These are phyloP conservation scores for Trichoderma cornu-damae DNA, from an alignment of 2,329 filamentous ascomycete species.

Conservation along the genomic window DNA sequence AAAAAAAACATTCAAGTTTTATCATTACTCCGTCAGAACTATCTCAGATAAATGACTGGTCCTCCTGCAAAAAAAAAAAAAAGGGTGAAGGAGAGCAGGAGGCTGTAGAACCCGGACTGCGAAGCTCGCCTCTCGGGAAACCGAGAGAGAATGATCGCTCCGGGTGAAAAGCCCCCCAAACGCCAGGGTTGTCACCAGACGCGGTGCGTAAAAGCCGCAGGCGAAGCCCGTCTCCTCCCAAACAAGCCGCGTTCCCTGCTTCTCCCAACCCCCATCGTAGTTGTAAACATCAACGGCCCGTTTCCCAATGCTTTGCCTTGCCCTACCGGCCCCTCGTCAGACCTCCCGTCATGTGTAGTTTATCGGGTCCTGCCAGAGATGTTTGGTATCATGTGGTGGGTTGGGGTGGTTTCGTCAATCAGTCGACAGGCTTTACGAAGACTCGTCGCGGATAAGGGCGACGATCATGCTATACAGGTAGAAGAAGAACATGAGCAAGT, in stretches of 20 bases:
- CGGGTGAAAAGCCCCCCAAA: slow-evolving; percentile 26
- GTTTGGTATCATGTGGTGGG: slow-evolving; percentile 21
- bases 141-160: slow-evolving; percentile 20
- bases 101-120: background rate
- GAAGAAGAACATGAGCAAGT: slow-evolving; percentile 99
- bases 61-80: slow-evolving; percentile 6
- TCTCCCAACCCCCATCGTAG: slow-evolving; percentile 26
- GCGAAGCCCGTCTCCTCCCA: slow-evolving; percentile 28
- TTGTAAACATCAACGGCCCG: slow-evolving; percentile 10
- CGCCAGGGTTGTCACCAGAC: slow-evolving; percentile 29
- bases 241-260: slow-evolving; percentile 26
- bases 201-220: slow-evolving; percentile 30
- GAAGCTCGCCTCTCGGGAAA: background rate
- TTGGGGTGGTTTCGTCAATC: slow-evolving; percentile 6
- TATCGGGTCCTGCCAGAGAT: slow-evolving; percentile 18
- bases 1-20: slow-evolving; percentile 22
- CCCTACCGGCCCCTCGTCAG: slow-evolving; percentile 6
- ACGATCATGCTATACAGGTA: slow-evolving; percentile 99
- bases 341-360: slow-evolving; percentile 12
- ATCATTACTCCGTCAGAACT: slow-evolving; percentile 33
- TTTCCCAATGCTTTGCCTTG: slow-evolving; percentile 10
- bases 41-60: slow-evolving; percentile 3
- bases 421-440: slow-evolving; percentile 54
- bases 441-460: slow-evolving; percentile 91
- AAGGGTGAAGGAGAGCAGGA: background rate